Conservation (phyloP, 495 filamentous ascomycete genomes). For the Talaromyces nanjingensis region DNA sequence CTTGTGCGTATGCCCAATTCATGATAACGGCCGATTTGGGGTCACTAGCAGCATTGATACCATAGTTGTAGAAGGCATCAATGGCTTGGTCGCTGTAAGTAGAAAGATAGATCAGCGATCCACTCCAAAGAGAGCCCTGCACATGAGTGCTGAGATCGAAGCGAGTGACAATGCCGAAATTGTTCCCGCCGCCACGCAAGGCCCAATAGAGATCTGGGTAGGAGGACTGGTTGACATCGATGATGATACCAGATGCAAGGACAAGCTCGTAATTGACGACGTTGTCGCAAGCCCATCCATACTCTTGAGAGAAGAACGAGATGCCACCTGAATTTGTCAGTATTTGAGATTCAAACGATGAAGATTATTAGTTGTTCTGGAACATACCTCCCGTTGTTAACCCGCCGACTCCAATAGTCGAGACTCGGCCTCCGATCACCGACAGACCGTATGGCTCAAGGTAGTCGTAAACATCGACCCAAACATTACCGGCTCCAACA, state of each 20-base stretch:
- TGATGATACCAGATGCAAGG: slow-evolving; percentile 33
- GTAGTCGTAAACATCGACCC: slow-evolving; percentile 39
- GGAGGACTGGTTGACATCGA: slow-evolving; percentile 28
- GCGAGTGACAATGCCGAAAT: slow-evolving; percentile 44
- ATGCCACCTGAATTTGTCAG: slow-evolving; percentile 22
- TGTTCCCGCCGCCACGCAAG: slow-evolving; percentile 44
- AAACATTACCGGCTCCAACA: slow-evolving; percentile 22
- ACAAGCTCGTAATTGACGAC: slow-evolving; percentile 43
- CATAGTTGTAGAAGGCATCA: slow-evolving; percentile 32
- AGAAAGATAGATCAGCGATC: slow-evolving; percentile 29
- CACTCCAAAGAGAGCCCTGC: slow-evolving; percentile 31
- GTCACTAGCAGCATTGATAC: slow-evolving; percentile 26
- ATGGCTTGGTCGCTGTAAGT: slow-evolving; percentile 32
- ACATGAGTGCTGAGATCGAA: slow-evolving; percentile 35
- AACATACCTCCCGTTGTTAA: slow-evolving; percentile 25
- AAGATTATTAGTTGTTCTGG: not conserved
- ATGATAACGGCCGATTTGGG: slow-evolving; percentile 40
- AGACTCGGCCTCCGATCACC: slow-evolving; percentile 49
- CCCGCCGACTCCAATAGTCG: slow-evolving; percentile 52
- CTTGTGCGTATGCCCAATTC: slow-evolving; percentile 27
- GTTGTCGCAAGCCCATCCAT: slow-evolving; percentile 47
- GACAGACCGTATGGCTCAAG: slow-evolving; percentile 42
- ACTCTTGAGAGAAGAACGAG: slow-evolving; percentile 31
- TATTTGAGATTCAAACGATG: not conserved
- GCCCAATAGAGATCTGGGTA: slow-evolving; percentile 44